A percentile compares a stretch with the other conserved stretches of the same genome.
Evolutionary conservation across 495 filamentous ascomycete species (phyloP).

Genomic region (Trichoderma virens): DNA sequence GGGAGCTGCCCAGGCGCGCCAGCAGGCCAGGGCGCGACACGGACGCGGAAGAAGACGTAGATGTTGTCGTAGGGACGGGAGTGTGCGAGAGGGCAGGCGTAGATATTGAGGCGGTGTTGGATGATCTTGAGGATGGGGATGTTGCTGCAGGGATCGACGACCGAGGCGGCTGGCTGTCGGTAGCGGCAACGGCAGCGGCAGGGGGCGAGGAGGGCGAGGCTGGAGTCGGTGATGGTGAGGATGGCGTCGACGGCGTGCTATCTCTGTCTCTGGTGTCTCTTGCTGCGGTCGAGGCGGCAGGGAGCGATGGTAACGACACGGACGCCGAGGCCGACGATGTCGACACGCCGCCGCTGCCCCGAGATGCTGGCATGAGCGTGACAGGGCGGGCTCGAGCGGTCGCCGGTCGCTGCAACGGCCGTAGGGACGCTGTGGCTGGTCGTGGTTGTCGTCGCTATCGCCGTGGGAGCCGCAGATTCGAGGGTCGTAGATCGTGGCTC

Average conservation of each 20-base stretch:
- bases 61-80: neutral
- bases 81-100: neutral
- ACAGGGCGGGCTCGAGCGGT: neutral
- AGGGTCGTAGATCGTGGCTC: neutral
- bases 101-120: neutral
- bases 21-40: slow-evolving; percentile 1
- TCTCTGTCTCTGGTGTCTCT: neutral
- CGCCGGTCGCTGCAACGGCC: slow-evolving; percentile 7
- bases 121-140: neutral
- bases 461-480: neutral
- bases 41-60: neutral
- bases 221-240: neutral
- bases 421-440: neutral
- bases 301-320: slow-evolving; percentile 7
- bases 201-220: neutral
- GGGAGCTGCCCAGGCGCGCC: slow-evolving; percentile 23
- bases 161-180: neutral
- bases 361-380: slow-evolving; percentile 6
- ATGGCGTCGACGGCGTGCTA: neutral
- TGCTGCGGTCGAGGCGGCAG: neutral
- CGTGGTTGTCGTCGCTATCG: neutral
- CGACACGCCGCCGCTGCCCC: slow-evolving; percentile 1
- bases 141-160: neutral
- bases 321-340: slow-evolving; percentile 8
- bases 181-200: neutral